Percentiles rank a stretch among this genome's conserved stretches.
Evolutionary conservation across 1,139 yeast species (phyloP).

Genomic region (Waltiozyma sp.): DNA sequence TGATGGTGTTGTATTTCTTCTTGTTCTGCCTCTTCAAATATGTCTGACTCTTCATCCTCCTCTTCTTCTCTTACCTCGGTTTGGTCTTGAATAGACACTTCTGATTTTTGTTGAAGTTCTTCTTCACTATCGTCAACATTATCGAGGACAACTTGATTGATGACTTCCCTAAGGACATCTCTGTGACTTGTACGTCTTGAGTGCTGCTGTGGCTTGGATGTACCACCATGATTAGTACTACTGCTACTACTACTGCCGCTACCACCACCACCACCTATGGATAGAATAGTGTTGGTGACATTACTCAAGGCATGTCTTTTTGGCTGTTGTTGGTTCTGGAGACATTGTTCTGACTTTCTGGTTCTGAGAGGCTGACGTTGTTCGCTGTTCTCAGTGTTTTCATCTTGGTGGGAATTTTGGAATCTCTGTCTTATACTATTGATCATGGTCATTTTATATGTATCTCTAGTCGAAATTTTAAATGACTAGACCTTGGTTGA

Average conservation of each 20-base stretch:
- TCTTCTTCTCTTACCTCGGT: neutral
- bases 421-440: neutral
- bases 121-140: slow-evolving; percentile 7
- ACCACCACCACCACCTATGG: neutral
- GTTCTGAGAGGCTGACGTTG: neutral
- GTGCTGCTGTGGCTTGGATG: neutral
- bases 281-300: slow-evolving; percentile 16
- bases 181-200: neutral
- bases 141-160: neutral
- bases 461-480: too few relatives aligned
- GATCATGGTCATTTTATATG: neutral
- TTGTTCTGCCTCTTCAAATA: neutral
- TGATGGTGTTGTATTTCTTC: neutral
- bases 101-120: slow-evolving; percentile 12
- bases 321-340: neutral
- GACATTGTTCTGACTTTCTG: neutral
- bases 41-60: neutral
- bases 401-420: neutral
- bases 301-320: slow-evolving; percentile 12
- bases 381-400: neutral
- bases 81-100: neutral
- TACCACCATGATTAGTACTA: too few relatives aligned
- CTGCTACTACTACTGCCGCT: slow-evolving; percentile 2
- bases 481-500: too few relatives aligned
- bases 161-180: neutral